Percentiles rank a stretch among this genome's conserved stretches.
Evolutionary conservation across 2,329 filamentous ascomycete genomes (phyloP).

Genomic region (Colletotrichum karsti): DNA sequence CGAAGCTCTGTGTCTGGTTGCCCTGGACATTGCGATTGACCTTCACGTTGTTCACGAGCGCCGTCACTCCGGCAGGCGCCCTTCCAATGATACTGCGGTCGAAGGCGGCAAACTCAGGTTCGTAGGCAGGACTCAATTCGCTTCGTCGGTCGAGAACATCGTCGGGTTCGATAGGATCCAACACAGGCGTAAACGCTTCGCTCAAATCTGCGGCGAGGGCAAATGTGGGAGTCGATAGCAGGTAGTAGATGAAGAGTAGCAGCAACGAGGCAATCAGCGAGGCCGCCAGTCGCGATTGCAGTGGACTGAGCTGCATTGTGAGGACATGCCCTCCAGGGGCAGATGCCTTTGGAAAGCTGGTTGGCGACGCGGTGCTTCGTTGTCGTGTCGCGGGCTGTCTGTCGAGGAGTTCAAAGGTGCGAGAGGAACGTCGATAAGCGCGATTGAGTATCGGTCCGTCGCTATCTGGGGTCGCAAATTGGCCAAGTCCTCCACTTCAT

Average conservation of each 20-base stretch:
- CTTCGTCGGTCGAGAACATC: conserved; percentile 30
- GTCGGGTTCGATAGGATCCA: conserved; percentile 32
- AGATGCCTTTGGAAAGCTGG: conserved; percentile 15
- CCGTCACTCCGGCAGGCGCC: conserved; percentile 57
- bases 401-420: neutral
- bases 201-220: conserved; percentile 68
- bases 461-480: conserved; percentile 5
- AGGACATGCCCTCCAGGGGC: conserved; percentile 52
- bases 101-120: conserved; percentile 68
- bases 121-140: conserved; percentile 51
- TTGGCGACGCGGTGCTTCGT: neutral
- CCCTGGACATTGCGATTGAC: conserved; percentile 65
- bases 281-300: conserved; percentile 77
- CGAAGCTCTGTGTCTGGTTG: conserved; percentile 70
- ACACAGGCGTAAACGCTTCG: conserved; percentile 31
- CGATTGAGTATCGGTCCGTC: neutral
- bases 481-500: conserved; percentile 15
- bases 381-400: neutral
- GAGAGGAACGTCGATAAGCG: neutral
- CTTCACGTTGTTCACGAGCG: conserved; percentile 72
- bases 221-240: conserved; percentile 65
- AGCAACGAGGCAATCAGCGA: conserved; percentile 69
- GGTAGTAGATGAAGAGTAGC: conserved; percentile 67
- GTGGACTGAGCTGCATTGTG: conserved; percentile 69
- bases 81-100: conserved; percentile 71